phyloP scores from a whole-genome alignment of 768 basidiomycete species.

The Mycena venus region DNA sequence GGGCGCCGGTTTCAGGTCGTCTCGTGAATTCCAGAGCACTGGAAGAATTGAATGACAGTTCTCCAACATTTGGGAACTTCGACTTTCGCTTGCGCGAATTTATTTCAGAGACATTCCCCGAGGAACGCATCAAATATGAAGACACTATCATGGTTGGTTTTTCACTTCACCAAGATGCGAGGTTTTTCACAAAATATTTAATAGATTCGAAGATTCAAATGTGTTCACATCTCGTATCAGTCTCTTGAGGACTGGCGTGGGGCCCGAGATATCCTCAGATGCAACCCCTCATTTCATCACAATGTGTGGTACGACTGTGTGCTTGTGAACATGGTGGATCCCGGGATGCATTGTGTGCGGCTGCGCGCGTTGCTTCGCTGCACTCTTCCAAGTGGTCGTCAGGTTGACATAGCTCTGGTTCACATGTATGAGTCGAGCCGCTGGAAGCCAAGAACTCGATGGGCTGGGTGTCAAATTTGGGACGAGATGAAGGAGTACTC shows the following conservation, averaged over 20 bases:
- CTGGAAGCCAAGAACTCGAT: conserved; percentile 28
- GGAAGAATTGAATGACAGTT: neutral
- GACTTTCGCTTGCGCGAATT: conserved; percentile 7
- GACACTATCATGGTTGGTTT: conserved; percentile 8
- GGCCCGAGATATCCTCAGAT: conserved; percentile 23
- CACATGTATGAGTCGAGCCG: conserved; percentile 11
- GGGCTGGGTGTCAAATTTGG: conserved; percentile 20
- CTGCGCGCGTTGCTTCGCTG: conserved; percentile 18
- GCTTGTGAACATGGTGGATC: conserved; percentile 8
- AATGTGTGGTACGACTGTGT: conserved; percentile 6
- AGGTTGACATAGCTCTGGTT: conserved; percentile 21
- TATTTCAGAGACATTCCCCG: neutral
- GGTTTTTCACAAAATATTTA: too few relatives aligned
- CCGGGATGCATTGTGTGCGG: neutral
- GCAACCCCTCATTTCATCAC: conserved; percentile 16
- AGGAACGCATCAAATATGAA: conserved; percentile 11
- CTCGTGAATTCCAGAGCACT: conserved; percentile 7
- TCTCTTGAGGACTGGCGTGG: conserved; percentile 25
- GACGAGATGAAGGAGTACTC: conserved; percentile 16
- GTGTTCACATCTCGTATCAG: conserved; percentile 10
- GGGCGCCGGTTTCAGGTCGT: conserved; percentile 8
- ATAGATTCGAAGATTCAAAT: conserved; percentile 21
- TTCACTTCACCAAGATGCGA: neutral
- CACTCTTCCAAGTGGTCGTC: neutral
- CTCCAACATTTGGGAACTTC: neutral